Percentiles rank a stretch among this genome's conserved stretches.
phyloP scores from a whole-genome alignment of 305 asterid species.

The Vinca major region DNA sequence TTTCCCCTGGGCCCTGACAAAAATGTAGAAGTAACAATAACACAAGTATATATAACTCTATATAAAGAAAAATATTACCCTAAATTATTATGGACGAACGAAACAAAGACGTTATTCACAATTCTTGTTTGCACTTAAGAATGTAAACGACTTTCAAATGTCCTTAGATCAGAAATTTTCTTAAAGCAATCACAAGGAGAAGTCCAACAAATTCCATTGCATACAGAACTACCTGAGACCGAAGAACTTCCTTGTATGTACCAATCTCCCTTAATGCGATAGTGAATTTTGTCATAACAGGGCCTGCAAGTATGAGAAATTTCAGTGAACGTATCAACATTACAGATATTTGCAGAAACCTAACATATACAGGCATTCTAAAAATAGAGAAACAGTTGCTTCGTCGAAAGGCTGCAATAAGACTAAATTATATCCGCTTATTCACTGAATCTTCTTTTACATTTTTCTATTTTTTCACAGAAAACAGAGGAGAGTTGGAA shows the following conservation, averaged over 20 bases:
- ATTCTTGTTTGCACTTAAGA: background rate
- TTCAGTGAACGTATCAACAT: slow-evolving; percentile 8
- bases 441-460: background rate
- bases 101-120: background rate
- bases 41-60: background rate
- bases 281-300: slow-evolving; percentile 97
- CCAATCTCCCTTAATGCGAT: slow-evolving; percentile 99
- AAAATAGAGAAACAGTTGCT: background rate
- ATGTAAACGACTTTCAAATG: background rate
- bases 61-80: background rate
- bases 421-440: background rate
- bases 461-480: background rate
- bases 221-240: slow-evolving; percentile 73
- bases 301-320: slow-evolving; percentile 52
- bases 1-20: too few relatives aligned
- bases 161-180: background rate
- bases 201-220: slow-evolving; percentile 4
- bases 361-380: background rate
- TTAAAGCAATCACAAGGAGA: slow-evolving; percentile 2
- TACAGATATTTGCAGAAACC: slow-evolving; percentile 15
- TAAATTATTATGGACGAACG: background rate
- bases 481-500: background rate
- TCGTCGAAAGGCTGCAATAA: background rate
- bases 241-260: slow-evolving; percentile 97
- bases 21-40: too few relatives aligned